phyloP scores from a whole-genome alignment of 176 grass and related monocot species.

The Ensete glaucum region DNA sequence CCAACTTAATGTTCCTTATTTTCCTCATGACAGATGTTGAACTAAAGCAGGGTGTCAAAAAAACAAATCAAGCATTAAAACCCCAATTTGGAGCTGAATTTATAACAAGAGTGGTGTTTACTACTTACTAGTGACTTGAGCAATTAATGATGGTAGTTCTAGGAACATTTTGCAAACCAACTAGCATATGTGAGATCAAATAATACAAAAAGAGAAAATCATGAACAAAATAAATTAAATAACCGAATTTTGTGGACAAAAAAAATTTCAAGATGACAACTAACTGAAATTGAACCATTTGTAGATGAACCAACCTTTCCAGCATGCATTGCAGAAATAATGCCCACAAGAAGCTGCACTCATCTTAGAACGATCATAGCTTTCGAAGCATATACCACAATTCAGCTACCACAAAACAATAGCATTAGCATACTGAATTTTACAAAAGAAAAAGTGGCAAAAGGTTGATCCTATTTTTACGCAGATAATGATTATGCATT shows the following conservation, averaged over 20 bases:
- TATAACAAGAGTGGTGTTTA: no score
- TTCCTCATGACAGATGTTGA: no score
- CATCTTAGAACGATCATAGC: not conserved
- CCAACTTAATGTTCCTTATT: no score
- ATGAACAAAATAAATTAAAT: not conserved
- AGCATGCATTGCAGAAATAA: constrained; percentile 8
- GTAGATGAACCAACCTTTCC: constrained; percentile 9
- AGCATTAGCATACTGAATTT: not conserved
- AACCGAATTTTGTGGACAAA: not conserved
- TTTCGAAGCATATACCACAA: constrained; percentile 5
- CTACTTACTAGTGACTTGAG: no score
- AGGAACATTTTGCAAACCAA: not conserved
- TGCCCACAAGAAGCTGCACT: constrained; percentile 6
- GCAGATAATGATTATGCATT: not conserved
- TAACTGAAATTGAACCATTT: not conserved
- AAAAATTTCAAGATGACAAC: not conserved
- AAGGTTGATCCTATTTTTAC: not conserved
- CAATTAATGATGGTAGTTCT: not conserved
- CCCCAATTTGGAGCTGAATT: no score
- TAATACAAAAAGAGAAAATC: not conserved
- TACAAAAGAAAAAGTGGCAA: no score
- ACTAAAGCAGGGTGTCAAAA: no score
- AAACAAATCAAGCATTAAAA: no score
- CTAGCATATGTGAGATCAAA: not conserved
- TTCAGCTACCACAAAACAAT: not conserved